Base-by-base conservation (phyloP, 345 rosid genomes). In the Bruguiera parviflora region DNA sequence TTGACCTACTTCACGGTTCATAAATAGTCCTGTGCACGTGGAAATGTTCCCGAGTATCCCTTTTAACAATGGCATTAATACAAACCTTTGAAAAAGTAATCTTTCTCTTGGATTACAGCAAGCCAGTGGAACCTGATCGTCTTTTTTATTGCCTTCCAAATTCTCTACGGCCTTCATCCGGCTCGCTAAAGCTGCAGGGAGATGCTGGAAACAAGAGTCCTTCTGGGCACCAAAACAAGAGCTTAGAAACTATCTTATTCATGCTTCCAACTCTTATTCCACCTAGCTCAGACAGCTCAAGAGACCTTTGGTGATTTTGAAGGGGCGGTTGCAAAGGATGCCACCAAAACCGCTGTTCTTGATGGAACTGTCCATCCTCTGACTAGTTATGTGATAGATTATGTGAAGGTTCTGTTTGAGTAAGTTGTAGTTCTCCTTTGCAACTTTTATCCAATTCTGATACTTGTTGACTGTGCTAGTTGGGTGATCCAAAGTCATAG, bases 351-450 rank as follows among this genome's bases (percentile, higher is more conserved):
- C 31, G 87, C 96, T 4, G 96, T 95, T 82, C 84, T 84, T 72
- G 99, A 95, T 78, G 99, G 99, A 83, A 92, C 99, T 2, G 96
- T 95, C 32, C 98, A 95, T 81, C 99, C 99, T 33, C 82, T 95
- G 73, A 95, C 98, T 31, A 95, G 98, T 91, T 95, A 95, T 57
- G 96, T 95, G 65, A 95, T 95, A 70, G 92, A 95, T 70, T 92
- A 95, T 24, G 97, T 95, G 61, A 95, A 95, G 79, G 92, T 95
- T 76, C 83, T 95, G 46, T 95, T 89, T 6, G 99, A 95, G 99
- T 92, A 82, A 85, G 99, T 80, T 63, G 20, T 22, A 11, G 52
- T 56, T 49, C 22, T 63, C 72, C 63, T 29, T 56, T 47, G 19
- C 9, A 2, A 15, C 33, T 43, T 47, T 61, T 35, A 59, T 58